A percentile compares a stretch with the other conserved stretches of the same genome.
Conservation (phyloP, 2,329 filamentous ascomycete genomes). For the Berkeleyomyces basicola region DNA sequence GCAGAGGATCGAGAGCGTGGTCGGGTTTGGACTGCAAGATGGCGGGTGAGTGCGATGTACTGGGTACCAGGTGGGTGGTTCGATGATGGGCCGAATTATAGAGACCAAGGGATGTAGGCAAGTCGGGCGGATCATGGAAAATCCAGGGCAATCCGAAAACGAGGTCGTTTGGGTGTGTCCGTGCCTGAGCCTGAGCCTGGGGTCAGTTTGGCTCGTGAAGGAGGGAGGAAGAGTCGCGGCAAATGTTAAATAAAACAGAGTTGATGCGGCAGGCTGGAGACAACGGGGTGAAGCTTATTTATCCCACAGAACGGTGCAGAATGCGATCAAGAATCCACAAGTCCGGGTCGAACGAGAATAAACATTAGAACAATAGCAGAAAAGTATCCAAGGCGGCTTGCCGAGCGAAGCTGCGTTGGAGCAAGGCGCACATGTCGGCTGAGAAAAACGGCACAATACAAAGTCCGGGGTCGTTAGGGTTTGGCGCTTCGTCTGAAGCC, state of each 20-base stretch:
- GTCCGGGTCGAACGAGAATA: no score
- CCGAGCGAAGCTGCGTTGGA: no score
- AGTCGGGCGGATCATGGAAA: not conserved
- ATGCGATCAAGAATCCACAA: no score
- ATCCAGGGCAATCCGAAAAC: conserved; percentile 9
- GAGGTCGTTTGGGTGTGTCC: conserved; percentile 10
- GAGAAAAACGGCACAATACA: no score
- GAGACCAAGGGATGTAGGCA: not conserved
- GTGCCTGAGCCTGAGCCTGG: conserved; percentile 16
- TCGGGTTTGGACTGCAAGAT: not conserved
- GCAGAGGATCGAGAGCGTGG: not conserved
- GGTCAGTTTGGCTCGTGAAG: not conserved
- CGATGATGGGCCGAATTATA: not conserved
- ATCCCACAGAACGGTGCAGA: not conserved
- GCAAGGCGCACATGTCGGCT: no score
- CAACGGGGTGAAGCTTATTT: not conserved
- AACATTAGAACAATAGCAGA: no score
- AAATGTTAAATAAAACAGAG: not conserved
- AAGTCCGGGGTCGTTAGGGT: no score
- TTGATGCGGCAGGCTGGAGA: not conserved
- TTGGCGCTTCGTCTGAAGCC: no score
- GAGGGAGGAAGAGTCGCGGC: not conserved
- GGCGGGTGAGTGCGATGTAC: not conserved
- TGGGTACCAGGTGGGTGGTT: not conserved
- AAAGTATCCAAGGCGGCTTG: no score